phyloP scores from a whole-genome alignment of 192 early-diverging fungal genomes.

The Coemansia sp. region DNA sequence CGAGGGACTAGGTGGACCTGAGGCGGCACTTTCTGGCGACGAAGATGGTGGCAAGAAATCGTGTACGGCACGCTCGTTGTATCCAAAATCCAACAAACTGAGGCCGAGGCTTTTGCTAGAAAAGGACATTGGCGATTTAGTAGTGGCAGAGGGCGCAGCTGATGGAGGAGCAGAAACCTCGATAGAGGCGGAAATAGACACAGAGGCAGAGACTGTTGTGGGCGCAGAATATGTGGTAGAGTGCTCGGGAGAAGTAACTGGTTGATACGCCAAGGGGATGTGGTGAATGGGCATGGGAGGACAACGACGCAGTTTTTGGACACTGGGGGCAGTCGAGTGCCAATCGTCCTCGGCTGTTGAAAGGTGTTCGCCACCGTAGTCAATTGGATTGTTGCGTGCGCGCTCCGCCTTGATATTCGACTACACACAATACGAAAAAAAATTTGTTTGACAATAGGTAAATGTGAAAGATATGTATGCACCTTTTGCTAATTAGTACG shows the following conservation, averaged over 20 bases:
- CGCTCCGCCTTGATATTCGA: constrained; percentile 11
- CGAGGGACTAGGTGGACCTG: constrained; percentile 7
- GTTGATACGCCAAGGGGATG: neutral
- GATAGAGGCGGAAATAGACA: neutral
- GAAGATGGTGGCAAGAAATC: constrained; percentile 22
- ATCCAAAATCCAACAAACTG: constrained; percentile 39
- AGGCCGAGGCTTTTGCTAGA: constrained; percentile 50
- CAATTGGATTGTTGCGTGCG: constrained; percentile 9
- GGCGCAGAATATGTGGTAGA: constrained; percentile 4
- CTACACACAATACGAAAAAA: neutral
- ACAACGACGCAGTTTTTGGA: constrained; percentile 10
- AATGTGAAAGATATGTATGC: neutral
- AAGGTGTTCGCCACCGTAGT: neutral
- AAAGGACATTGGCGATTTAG: constrained; percentile 27
- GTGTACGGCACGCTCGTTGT: constrained; percentile 23
- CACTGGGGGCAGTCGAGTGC: constrained; percentile 6
- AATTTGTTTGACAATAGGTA: neutral
- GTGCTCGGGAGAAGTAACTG: constrained; percentile 2
- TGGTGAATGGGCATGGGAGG: constrained; percentile 9
- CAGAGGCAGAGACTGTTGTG: neutral
- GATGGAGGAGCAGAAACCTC: constrained; percentile 1
- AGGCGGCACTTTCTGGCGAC: constrained; percentile 7
- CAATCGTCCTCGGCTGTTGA: neutral
- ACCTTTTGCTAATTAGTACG: neutral
- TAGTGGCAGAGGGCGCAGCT: neutral